Percentiles rank a stretch among this genome's conserved stretches.
Evolutionary conservation across 805 yeast species (phyloP).

Genomic region (Metschnikowia anglica): DNA sequence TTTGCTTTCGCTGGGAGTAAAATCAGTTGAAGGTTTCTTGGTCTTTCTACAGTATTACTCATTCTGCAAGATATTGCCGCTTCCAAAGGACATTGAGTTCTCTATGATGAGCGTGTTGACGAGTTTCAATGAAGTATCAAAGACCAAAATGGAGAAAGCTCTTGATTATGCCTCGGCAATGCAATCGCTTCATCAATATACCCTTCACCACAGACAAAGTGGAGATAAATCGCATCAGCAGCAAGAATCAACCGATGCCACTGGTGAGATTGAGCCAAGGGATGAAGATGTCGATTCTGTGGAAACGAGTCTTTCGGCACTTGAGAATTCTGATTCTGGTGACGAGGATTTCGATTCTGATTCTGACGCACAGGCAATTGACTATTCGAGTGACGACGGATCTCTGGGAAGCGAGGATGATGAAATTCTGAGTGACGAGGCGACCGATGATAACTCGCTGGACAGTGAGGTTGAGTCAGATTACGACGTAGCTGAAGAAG

Average conservation of each 20-base stretch:
- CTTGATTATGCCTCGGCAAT: conserved; percentile 24
- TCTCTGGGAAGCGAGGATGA: conserved; percentile 1
- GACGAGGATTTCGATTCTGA: conserved; percentile 8
- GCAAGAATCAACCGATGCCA: conserved; percentile 7
- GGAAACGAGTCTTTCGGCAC: conserved; percentile 12
- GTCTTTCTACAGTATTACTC: conserved; percentile 71
- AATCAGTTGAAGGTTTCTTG: conserved; percentile 37
- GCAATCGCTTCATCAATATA: conserved; percentile 13
- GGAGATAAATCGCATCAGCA: background rate
- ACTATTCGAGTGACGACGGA: conserved; percentile 15
- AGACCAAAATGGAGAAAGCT: conserved; percentile 35
- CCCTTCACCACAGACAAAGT: conserved; percentile 1
- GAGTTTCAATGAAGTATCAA: conserved; percentile 23
- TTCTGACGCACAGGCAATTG: background rate
- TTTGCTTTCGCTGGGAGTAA: conserved; percentile 13
- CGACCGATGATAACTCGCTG: conserved; percentile 18
- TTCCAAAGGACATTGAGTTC: conserved; percentile 64
- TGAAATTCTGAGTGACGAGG: background rate
- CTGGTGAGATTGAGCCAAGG: conserved; percentile 7
- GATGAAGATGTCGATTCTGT: conserved; percentile 32
- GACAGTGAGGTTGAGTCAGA: conserved; percentile 24
- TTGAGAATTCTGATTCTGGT: conserved; percentile 12
- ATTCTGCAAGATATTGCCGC: conserved; percentile 56
- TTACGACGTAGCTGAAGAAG: conserved; percentile 24
- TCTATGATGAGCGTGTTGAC: conserved; percentile 47